These are phyloP conservation scores for Rhodotorula graminis DNA, from an alignment of 768 basidiomycete species.

Conservation along the genomic window DNA sequence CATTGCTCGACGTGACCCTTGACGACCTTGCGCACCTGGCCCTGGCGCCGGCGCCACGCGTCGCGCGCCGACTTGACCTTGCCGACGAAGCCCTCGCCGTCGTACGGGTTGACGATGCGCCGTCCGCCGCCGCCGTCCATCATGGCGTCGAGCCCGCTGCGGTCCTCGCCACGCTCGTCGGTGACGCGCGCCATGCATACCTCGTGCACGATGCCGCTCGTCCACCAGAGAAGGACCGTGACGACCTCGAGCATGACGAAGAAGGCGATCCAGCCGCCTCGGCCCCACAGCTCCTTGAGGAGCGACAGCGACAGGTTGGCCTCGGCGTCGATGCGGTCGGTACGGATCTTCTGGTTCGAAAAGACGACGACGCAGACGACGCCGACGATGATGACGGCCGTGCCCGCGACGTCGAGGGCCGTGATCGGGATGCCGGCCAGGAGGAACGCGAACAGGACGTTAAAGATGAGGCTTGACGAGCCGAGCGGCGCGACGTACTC, in stretches of 20 bases:
- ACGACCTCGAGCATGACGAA: slow-evolving; percentile 74
- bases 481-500: slow-evolving; percentile 97
- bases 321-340: slow-evolving; percentile 65
- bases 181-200: slow-evolving; percentile 51
- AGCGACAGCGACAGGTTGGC: slow-evolving; percentile 63
- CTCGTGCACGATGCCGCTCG: slow-evolving; percentile 31
- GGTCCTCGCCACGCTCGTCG: slow-evolving; percentile 35
- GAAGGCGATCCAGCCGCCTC: slow-evolving; percentile 83
- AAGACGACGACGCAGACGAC: slow-evolving; percentile 61
- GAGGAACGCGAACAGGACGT: slow-evolving; percentile 72
- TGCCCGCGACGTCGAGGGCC: slow-evolving; percentile 79
- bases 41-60: slow-evolving; percentile 1
- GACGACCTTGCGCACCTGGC: slow-evolving; percentile 5
- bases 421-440: slow-evolving; percentile 81
- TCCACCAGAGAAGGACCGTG: slow-evolving; percentile 51
- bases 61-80: slow-evolving; percentile 9
- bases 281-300: slow-evolving; percentile 76
- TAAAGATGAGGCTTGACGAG: slow-evolving; percentile 88
- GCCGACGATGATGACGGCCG: slow-evolving; percentile 72
- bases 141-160: slow-evolving; percentile 23
- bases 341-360: slow-evolving; percentile 46
- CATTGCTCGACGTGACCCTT: slow-evolving; percentile 22
- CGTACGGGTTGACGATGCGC: slow-evolving; percentile 39
- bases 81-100: slow-evolving; percentile 55
- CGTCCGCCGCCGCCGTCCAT: slow-evolving; percentile 23